Evolutionary conservation across 176 grass and related monocot genomes (phyloP), one percentile per base, ranked within the genome.

Genomic region (Ananas comosus): DNA sequence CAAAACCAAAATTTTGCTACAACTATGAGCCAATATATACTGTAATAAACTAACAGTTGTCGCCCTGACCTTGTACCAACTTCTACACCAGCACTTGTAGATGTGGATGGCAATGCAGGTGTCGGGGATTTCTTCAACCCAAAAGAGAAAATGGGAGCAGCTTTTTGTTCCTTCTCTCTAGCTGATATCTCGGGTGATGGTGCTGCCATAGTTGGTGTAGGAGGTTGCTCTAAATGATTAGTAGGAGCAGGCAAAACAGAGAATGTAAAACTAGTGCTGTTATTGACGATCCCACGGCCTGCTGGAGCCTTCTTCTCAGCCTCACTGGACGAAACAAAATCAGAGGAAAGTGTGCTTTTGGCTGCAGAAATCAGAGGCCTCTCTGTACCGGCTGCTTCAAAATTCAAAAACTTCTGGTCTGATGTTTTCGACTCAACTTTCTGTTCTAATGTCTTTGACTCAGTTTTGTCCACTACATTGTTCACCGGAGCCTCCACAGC

Each of bases 251-350:
- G 66, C n/a, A 16, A 73, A 49, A 67, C 75, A 73, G 78, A 71
- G 75, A 87, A 84, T 69, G 64, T 63, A 75, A 84, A 84, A 79
- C 64, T 51, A 10, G 13, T 67, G 50, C 67, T 74, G 42, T 81
- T 79, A 23, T 74, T 65, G 19, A 70, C 65, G 81, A 70, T 11
- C 64, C 21, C 47, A 79, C 64, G 16, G 42, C 7, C 17, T 42
- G 59, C 50, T 17, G n/a, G n/a, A 74, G 14, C 51, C 63, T 72
- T 81, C 65, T 79, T 83, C 50, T 75, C 84, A 84, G 50, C 12
- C 42, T 56, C 79, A 74, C 78, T 70, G 21, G 81, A 63, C 49
- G 65, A 79, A 78, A 76, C 14, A 27, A 84, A 85, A 71, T 75
- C 63, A 9, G 59, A 76, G 9, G 57, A 22, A 63, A 48, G 56